A percentile compares a stretch with the other conserved stretches of the same genome.
Evolutionary conservation across 2,329 filamentous ascomycete genomes (phyloP).

Genomic region (Neofusicoccum kwambonambiense): DNA sequence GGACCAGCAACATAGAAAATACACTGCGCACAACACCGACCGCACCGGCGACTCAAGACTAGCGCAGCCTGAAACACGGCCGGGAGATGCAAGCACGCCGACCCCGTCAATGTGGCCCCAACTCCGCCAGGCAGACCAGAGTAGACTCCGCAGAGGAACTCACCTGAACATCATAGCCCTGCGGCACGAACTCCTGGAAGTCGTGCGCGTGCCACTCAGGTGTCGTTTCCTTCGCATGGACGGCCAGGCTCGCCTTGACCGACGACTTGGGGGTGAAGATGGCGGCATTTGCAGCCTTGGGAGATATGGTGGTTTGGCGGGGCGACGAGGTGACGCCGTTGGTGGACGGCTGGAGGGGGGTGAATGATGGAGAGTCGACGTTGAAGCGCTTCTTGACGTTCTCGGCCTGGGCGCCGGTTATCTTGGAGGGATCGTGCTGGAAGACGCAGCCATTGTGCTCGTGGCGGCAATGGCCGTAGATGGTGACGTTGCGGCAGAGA

Average conservation of each 20-base stretch:
- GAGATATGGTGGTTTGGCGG: constrained; percentile 78
- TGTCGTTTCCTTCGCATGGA: constrained; percentile 47
- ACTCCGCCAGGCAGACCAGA: not conserved
- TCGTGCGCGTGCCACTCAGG: constrained; percentile 50
- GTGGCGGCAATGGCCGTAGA: constrained; percentile 90
- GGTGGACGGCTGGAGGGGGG: constrained; percentile 59
- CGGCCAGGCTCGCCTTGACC: constrained; percentile 19
- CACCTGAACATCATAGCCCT: constrained; percentile 53
- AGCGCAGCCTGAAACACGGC: constrained; percentile 9
- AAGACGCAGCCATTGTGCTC: constrained; percentile 82
- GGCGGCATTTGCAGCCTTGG: constrained; percentile 84
- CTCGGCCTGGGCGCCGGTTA: constrained; percentile 49
- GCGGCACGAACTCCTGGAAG: constrained; percentile 56
- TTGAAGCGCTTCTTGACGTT: constrained; percentile 74
- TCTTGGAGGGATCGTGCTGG: constrained; percentile 76
- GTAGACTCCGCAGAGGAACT: constrained; percentile 27
- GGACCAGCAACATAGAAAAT: not conserved
- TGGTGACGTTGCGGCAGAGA: constrained; percentile 86
- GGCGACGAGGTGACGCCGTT: constrained; percentile 46
- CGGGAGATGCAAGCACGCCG: not conserved
- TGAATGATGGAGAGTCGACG: constrained; percentile 95
- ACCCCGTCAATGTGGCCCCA: not conserved
- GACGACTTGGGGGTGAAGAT: constrained; percentile 73
- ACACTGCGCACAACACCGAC: not conserved
- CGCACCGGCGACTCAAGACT: not conserved